phyloP scores from a whole-genome alignment of 495 filamentous ascomycete species.

The Talaromyces nanjingensis region DNA sequence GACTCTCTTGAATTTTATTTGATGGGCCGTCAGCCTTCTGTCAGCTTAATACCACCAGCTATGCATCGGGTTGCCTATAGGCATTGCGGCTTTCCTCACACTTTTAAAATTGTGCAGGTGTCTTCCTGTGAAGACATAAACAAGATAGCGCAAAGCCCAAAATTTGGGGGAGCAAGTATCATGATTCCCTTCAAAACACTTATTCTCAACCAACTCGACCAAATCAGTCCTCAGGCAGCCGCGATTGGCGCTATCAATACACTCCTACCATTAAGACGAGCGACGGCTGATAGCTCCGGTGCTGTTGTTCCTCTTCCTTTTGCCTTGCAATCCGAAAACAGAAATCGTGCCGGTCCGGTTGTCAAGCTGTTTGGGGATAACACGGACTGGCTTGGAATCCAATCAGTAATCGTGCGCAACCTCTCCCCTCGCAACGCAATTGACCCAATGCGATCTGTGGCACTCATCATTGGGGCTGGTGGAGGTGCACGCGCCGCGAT shows the following conservation, averaged over 20 bases:
- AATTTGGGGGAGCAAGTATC: background rate
- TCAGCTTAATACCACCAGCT: no score
- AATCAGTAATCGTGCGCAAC: slow-evolving; percentile 59
- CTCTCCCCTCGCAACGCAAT: slow-evolving; percentile 73
- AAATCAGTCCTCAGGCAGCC: slow-evolving; percentile 64
- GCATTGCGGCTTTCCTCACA: no score
- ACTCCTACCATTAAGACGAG: slow-evolving; percentile 51
- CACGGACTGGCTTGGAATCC: slow-evolving; percentile 77
- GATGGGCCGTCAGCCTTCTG: no score
- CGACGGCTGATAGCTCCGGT: background rate
- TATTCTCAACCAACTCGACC: slow-evolving; percentile 59
- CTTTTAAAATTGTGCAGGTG: no score
- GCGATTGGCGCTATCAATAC: slow-evolving; percentile 78
- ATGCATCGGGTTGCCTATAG: no score
- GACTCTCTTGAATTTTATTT: no score
- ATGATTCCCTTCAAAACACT: slow-evolving; percentile 70
- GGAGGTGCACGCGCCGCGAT: slow-evolving; percentile 77
- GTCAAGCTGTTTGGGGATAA: slow-evolving; percentile 71
- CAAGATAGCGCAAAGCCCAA: no score
- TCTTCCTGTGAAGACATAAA: no score
- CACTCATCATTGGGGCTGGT: slow-evolving; percentile 68
- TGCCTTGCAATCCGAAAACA: slow-evolving; percentile 22
- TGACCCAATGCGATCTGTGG: slow-evolving; percentile 53
- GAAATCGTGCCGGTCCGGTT: slow-evolving; percentile 56
- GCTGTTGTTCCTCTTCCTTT: background rate